phyloP scores from a whole-genome alignment of 257 asterid genomes.

The Rauvolfia tetraphylla region DNA sequence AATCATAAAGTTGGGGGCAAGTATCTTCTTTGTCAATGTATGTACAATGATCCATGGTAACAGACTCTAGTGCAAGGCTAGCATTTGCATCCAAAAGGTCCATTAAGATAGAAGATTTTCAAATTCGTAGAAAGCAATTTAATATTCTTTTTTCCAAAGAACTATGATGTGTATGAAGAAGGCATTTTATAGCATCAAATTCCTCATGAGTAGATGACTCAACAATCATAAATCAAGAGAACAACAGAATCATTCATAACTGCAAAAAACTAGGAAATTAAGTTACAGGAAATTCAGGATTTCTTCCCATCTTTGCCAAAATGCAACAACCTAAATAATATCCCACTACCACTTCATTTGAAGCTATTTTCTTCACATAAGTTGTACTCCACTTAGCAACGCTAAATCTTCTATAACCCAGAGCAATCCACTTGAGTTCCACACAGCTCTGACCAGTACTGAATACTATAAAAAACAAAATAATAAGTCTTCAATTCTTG shows the following conservation, averaged over 20 bases:
- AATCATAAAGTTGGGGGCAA: background rate
- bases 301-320: background rate
- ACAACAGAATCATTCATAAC: background rate
- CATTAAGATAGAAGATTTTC: background rate
- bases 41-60: background rate
- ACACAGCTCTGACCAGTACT: background rate
- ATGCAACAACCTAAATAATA: background rate
- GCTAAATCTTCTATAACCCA: background rate
- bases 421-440: background rate
- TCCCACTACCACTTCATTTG: background rate
- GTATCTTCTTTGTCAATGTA: background rate
- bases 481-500: background rate
- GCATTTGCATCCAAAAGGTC: background rate
- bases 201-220: background rate
- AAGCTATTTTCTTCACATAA: background rate
- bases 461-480: background rate
- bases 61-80: background rate
- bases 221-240: too few relatives aligned
- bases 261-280: background rate
- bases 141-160: background rate
- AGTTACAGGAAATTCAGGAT: background rate
- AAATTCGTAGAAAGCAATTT: background rate
- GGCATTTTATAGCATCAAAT: background rate
- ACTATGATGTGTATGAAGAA: background rate
- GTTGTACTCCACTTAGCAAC: background rate